phyloP scores from a whole-genome alignment of 2,329 filamentous ascomycete genomes.

The Aplosporella prunicola region DNA sequence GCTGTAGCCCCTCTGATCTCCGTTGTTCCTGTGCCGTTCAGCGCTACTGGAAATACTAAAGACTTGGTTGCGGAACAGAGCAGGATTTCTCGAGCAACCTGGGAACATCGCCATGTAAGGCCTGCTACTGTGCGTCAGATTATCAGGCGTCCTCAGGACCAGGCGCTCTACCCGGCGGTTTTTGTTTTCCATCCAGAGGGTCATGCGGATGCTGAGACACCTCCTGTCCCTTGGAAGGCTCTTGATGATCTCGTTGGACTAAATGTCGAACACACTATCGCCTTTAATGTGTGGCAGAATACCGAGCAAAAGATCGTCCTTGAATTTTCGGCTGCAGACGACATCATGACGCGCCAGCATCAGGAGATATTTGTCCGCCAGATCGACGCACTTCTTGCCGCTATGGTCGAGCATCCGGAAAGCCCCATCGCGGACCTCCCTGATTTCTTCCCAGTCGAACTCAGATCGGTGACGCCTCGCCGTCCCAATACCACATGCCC shows the following conservation, averaged over 20 bases:
- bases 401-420: constrained; percentile 22
- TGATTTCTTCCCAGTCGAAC: constrained; percentile 15
- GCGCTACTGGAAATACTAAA: constrained; percentile 16
- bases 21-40: constrained; percentile 26
- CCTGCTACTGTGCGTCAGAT: constrained; percentile 22
- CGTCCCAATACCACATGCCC: constrained; percentile 46
- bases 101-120: constrained; percentile 21
- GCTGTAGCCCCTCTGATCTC: constrained; percentile 25
- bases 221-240: constrained; percentile 19
- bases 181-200: constrained; percentile 24
- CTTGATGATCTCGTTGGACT: constrained; percentile 25
- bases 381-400: constrained; percentile 20
- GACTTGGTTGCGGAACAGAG: constrained; percentile 20
- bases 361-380: constrained; percentile 22
- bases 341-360: constrained; percentile 21
- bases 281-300: constrained; percentile 28
- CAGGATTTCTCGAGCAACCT: constrained; percentile 18
- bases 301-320: constrained; percentile 14
- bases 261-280: constrained; percentile 33
- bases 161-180: constrained; percentile 24
- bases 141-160: constrained; percentile 18
- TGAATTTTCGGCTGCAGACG: constrained; percentile 19
- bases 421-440: constrained; percentile 17
- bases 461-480: constrained; percentile 57
- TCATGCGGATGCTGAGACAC: neutral